Base-by-base conservation (phyloP, 805 yeast genomes). In the Lachancea fermentati region DNA sequence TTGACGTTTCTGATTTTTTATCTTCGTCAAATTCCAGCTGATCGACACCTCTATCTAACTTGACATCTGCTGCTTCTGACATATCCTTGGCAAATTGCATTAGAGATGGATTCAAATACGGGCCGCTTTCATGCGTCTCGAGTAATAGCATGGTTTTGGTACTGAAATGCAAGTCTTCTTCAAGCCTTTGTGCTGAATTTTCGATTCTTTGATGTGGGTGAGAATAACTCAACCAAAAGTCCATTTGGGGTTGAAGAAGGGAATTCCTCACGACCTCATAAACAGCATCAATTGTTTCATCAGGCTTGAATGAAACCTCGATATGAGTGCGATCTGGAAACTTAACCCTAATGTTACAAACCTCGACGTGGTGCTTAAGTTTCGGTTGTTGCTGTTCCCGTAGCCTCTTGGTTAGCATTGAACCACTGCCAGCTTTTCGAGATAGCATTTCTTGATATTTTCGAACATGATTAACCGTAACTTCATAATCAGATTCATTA, bases 321-420 rank as follows among this genome's bases (percentile, higher is more conserved):
- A 80, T 52, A 16, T 63, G 64, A 2, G 70, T 65, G 40, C 70
- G 68, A 55, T 81, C 84, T 0, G 85, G 85, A 43, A 81, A 73
- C 39, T 73, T 66, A 8, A 81, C 50, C 41, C 86, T 65, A 1
- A 80, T 54, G 5, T 64, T 54, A 37, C 76, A 69, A 35, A 57
- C 55, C 11, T 54, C 60, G 30, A 45, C 44, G 19, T 32, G 45
- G 38, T 53, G 62, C 45, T 46, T 52, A 42, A 42, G 26, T n/a
- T 48, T 52, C 43, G 43, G 58, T 15, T 60, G 50, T 34, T 63
- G 52, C 30, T 60, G 57, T 34, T 67, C 68, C 32, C 71, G 66
- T 26, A 70, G 53, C 28, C 68, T 58, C 36, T 61, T 66, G 3
- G 78, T 65, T 44, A 72, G 38, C 47, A 72, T 43, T n/a, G 70